Conservation (phyloP, 371 early-diverging fungal species). For the Syncephalis plumigaleata region DNA sequence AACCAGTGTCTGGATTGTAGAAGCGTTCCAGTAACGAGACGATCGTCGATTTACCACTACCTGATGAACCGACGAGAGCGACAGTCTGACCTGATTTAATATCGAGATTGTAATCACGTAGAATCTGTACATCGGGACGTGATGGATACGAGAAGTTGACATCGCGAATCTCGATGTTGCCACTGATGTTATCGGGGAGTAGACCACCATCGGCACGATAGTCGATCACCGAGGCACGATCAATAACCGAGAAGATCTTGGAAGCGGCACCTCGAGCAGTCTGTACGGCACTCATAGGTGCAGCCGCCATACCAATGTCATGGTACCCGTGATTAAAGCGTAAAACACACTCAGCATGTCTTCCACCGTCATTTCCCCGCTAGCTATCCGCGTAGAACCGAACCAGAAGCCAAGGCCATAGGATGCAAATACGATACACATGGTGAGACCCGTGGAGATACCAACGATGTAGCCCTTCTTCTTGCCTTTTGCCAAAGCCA, state of each 20-base stretch:
- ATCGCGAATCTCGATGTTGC: constrained; percentile 48
- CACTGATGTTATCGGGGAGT: constrained; percentile 23
- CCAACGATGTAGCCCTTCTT: constrained; percentile 30
- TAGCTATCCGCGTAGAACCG: constrained; percentile 26
- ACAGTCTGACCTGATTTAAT: constrained; percentile 56
- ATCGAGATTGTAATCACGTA: constrained; percentile 33
- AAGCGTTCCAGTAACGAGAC: constrained; percentile 79
- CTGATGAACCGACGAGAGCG: constrained; percentile 66
- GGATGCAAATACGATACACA: constrained; percentile 24
- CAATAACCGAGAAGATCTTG: constrained; percentile 53
- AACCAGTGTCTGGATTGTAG: constrained; percentile 53
- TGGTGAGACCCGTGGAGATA: constrained; percentile 26
- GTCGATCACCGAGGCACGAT: constrained; percentile 50
- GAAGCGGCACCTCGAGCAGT: constrained; percentile 36
- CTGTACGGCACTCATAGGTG: too few relatives aligned
- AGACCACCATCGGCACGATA: constrained; percentile 28
- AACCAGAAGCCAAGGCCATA: constrained; percentile 51
- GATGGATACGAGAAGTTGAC: constrained; percentile 60
- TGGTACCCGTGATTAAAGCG: constrained; percentile 26
- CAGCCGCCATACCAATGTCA: constrained; percentile 32
- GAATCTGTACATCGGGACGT: constrained; percentile 48
- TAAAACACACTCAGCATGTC: constrained; percentile 31
- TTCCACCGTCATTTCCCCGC: constrained; percentile 16
- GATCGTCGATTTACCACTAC: constrained; percentile 82
- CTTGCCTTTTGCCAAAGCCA: constrained; percentile 33